Conservation (phyloP, 495 filamentous ascomycete genomes). For the Trichoderma orchidacearum region DNA sequence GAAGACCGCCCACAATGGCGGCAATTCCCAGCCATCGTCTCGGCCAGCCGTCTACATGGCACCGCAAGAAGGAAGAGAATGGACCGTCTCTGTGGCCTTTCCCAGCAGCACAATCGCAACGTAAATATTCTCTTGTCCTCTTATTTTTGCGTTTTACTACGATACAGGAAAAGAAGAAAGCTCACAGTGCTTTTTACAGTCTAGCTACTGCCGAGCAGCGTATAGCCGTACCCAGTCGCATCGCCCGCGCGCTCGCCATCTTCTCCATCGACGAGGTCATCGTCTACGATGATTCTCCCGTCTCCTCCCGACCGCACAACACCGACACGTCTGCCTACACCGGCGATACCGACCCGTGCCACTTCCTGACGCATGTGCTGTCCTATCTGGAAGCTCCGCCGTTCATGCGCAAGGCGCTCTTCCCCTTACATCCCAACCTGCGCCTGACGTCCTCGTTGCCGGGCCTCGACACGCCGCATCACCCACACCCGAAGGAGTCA, state of each 20-base stretch:
- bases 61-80: constrained; percentile 20
- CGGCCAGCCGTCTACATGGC: constrained; percentile 20
- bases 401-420: constrained; percentile 52
- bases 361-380: constrained; percentile 60
- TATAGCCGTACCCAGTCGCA: constrained; percentile 46
- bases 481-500: constrained; percentile 51
- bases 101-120: constrained; percentile 32
- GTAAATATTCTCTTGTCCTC: constrained; percentile 17
- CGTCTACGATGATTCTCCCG: constrained; percentile 49
- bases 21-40: constrained; percentile 12
- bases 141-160: neutral
- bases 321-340: constrained; percentile 41
- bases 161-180: neutral
- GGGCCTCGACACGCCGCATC: constrained; percentile 65
- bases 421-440: constrained; percentile 60
- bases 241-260: constrained; percentile 60
- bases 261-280: constrained; percentile 71
- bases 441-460: constrained; percentile 48
- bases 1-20: constrained; percentile 22
- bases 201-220: constrained; percentile 47
- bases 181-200: constrained; percentile 10
- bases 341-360: constrained; percentile 47
- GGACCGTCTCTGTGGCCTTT: constrained; percentile 34
- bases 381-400: constrained; percentile 66
- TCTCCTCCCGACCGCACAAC: constrained; percentile 20